phyloP scores from a whole-genome alignment of 257 asterid genomes.

The Lycium barbarum region DNA sequence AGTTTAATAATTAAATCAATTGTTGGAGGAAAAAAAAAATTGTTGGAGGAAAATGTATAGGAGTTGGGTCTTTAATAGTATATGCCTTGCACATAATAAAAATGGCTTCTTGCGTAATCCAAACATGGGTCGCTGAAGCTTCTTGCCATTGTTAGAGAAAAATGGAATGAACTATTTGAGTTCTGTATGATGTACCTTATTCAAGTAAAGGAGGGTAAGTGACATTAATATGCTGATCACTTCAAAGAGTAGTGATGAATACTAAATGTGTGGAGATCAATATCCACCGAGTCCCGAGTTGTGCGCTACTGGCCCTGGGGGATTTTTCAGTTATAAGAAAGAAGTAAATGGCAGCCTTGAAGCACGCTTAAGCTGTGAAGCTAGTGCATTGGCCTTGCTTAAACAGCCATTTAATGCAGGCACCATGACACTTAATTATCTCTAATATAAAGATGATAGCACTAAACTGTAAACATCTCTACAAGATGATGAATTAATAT shows the following conservation, averaged over 20 bases:
- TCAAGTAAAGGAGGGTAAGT: not conserved
- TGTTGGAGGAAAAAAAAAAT: too few relatives aligned
- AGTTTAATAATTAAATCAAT: too few relatives aligned
- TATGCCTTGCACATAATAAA: not conserved
- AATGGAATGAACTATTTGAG: not conserved
- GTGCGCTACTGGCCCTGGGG: too few relatives aligned
- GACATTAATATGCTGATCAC: not conserved
- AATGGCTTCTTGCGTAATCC: not conserved
- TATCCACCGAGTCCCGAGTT: too few relatives aligned
- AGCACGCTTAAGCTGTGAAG: not conserved
- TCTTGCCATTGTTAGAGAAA: not conserved
- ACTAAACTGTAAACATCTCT: not conserved
- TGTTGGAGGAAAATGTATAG: not conserved
- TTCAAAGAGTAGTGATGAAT: not conserved
- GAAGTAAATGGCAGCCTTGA: not conserved
- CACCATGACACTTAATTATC: not conserved
- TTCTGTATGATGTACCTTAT: not conserved
- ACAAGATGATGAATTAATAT: too few relatives aligned
- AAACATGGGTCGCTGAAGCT: not conserved
- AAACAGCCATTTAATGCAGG: not conserved
- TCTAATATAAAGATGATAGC: not conserved
- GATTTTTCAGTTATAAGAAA: not conserved
- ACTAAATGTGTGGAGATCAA: not conserved
- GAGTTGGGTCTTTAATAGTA: not conserved
- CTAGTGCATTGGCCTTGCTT: conserved; percentile 2